Percentiles rank a stretch among this genome's conserved stretches.
Evolutionary conservation across 2,329 filamentous ascomycete species (phyloP).

Genomic region (Aspergillus sp.): DNA sequence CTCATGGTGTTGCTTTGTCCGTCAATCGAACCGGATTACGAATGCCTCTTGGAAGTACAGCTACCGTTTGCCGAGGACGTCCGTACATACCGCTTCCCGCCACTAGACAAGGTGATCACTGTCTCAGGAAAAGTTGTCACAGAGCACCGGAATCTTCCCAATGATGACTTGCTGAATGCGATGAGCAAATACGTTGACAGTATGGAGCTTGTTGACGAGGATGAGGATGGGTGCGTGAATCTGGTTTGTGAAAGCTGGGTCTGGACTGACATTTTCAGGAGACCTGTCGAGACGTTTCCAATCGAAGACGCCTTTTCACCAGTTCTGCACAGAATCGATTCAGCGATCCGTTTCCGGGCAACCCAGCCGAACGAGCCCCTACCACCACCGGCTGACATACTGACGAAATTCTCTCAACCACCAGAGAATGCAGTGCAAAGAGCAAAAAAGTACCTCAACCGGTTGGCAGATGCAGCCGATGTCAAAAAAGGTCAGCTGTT

Average conservation of each 20-base stretch:
- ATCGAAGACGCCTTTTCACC: slow-evolving; percentile 81
- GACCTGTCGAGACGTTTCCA: slow-evolving; percentile 61
- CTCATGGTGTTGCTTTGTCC: slow-evolving; percentile 72
- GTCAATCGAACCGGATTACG: slow-evolving; percentile 67
- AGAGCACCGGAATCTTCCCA: slow-evolving; percentile 78
- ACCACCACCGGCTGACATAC: slow-evolving; percentile 54
- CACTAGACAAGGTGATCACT: slow-evolving; percentile 78
- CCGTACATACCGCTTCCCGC: slow-evolving; percentile 82
- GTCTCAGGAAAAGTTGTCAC: slow-evolving; percentile 74
- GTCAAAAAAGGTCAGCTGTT: slow-evolving; percentile 66
- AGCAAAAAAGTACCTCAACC: slow-evolving; percentile 52
- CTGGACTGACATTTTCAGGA: slow-evolving; percentile 24
- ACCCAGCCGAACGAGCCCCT: slow-evolving; percentile 62
- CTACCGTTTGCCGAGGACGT: slow-evolving; percentile 92
- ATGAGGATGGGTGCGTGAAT: slow-evolving; percentile 62
- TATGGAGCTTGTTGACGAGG: slow-evolving; percentile 73
- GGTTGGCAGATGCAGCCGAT: slow-evolving; percentile 62
- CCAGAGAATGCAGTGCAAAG: slow-evolving; percentile 59
- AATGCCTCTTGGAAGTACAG: slow-evolving; percentile 83
- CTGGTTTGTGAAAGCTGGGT: not conserved
- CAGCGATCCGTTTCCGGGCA: slow-evolving; percentile 76
- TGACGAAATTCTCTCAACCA: slow-evolving; percentile 67
- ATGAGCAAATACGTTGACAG: slow-evolving; percentile 91
- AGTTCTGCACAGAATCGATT: slow-evolving; percentile 77
- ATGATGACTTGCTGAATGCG: slow-evolving; percentile 62